Conservation (phyloP, 192 early-diverging fungal species). For the Backusella australiensis region DNA sequence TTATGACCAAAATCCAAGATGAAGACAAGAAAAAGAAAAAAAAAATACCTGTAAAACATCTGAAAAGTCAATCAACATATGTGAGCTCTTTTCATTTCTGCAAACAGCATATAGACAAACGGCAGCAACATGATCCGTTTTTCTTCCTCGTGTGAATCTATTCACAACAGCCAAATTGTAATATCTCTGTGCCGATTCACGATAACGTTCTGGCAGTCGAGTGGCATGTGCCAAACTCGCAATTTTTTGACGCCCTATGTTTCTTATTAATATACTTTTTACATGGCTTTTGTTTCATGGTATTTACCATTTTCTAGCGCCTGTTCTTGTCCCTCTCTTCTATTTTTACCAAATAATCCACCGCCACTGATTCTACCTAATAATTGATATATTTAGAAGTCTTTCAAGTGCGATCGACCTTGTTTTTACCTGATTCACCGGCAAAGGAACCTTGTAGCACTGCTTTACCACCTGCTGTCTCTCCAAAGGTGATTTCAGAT, state of each 20-base stretch:
- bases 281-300: neutral
- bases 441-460: constrained; percentile 74
- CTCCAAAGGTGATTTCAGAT: constrained; percentile 87
- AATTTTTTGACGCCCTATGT: constrained; percentile 70
- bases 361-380: constrained; percentile 42
- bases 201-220: constrained; percentile 67
- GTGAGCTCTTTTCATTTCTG: constrained; percentile 74
- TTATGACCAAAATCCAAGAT: neutral
- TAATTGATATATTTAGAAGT: neutral
- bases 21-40: too few species aligned
- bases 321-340: constrained; percentile 67
- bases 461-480: constrained; percentile 81
- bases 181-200: constrained; percentile 81
- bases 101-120: constrained; percentile 93
- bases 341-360: constrained; percentile 46
- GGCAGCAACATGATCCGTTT: constrained; percentile 72
- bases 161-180: constrained; percentile 81
- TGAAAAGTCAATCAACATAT: constrained; percentile 97
- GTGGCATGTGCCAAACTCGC: constrained; percentile 70
- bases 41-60: constrained; percentile 70
- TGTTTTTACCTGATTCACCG: constrained; percentile 17
- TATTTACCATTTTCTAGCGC: constrained; percentile 55
- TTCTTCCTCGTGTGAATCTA: constrained; percentile 83
- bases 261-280: neutral
- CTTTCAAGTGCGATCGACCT: too few species aligned